These are phyloP conservation scores for Alternaria longipes DNA, from an alignment of 2,329 filamentous ascomycete species.

Conservation along the genomic window DNA sequence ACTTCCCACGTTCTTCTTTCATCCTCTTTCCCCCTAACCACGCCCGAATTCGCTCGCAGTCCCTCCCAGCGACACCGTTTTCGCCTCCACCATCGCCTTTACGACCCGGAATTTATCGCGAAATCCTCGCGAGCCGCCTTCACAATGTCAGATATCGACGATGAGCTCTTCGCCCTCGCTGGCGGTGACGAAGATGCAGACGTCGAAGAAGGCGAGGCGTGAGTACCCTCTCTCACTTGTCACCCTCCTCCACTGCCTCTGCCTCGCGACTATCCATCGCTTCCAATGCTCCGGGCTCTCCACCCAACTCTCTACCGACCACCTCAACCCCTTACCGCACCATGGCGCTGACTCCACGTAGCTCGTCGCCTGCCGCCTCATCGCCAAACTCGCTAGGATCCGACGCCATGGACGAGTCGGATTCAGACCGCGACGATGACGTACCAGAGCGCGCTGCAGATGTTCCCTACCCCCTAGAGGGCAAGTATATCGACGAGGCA, in stretches of 20 bases:
- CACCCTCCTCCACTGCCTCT: conserved; percentile 12
- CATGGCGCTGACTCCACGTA: conserved; percentile 54
- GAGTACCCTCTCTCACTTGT: conserved; percentile 57
- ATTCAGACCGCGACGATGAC: conserved; percentile 59
- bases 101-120: not conserved
- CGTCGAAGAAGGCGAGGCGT: conserved; percentile 85
- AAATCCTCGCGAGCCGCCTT: conserved; percentile 12
- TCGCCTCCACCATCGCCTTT: conserved; percentile 9
- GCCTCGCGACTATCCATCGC: conserved; percentile 7
- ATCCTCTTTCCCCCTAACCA: conserved; percentile 27
- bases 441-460: conserved; percentile 65
- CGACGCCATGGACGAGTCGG: conserved; percentile 86
- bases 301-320: conserved; percentile 22
- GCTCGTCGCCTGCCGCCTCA: conserved; percentile 71
- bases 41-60: conserved; percentile 21
- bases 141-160: conserved; percentile 82
- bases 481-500: conserved; percentile 72
- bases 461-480: conserved; percentile 83
- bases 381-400: conserved; percentile 79
- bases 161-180: conserved; percentile 91
- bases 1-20: conserved; percentile 26
- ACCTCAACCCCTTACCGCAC: conserved; percentile 15
- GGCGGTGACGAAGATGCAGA: conserved; percentile 71
- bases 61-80: conserved; percentile 16
- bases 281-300: conserved; percentile 14